Percentiles rank a stretch among this genome's conserved stretches.
Evolutionary conservation across 805 yeast genomes (phyloP).

Genomic region (Hanseniaspora nectarophila): DNA sequence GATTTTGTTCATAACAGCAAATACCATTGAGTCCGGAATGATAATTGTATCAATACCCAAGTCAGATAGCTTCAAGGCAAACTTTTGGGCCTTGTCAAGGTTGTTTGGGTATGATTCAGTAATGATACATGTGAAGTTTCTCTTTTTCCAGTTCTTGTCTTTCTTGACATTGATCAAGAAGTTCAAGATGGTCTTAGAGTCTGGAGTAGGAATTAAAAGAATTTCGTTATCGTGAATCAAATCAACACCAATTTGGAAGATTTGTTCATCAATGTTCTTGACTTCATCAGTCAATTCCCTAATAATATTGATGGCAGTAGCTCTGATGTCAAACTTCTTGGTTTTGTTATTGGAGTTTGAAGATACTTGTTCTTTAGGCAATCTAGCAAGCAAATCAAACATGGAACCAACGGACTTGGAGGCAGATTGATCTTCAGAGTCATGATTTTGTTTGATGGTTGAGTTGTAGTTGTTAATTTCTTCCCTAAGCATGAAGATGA

Average conservation of each 20-base stretch:
- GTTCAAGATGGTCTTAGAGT: constrained; percentile 75
- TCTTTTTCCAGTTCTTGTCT: constrained; percentile 35
- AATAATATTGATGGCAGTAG: constrained; percentile 81
- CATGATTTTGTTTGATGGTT: constrained; percentile 19
- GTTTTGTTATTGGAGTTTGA: constrained; percentile 23
- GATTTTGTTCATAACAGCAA: constrained; percentile 93
- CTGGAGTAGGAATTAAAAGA: constrained; percentile 82
- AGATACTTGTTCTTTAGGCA: constrained; percentile 19
- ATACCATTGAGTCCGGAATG: constrained; percentile 84
- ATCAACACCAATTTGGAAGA: constrained; percentile 82
- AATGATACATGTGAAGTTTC: constrained; percentile 83
- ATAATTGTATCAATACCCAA: constrained; percentile 82
- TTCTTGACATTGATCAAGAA: constrained; percentile 76
- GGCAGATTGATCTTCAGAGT: constrained; percentile 21
- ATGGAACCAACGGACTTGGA: constrained; percentile 14
- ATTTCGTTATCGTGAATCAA: constrained; percentile 87
- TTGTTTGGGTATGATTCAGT: constrained; percentile 90
- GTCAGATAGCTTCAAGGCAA: constrained; percentile 67
- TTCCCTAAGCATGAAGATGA: constrained; percentile 74
- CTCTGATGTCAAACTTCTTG: constrained; percentile 50
- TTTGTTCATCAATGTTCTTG: constrained; percentile 75
- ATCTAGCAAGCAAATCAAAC: constrained; percentile 9
- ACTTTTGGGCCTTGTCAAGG: constrained; percentile 59
- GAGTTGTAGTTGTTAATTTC: constrained; percentile 36
- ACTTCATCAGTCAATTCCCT: constrained; percentile 88